These are phyloP conservation scores for Jimgerdemannia flammicorona DNA, from an alignment of 192 early-diverging fungal genomes.

Conservation along the genomic window DNA sequence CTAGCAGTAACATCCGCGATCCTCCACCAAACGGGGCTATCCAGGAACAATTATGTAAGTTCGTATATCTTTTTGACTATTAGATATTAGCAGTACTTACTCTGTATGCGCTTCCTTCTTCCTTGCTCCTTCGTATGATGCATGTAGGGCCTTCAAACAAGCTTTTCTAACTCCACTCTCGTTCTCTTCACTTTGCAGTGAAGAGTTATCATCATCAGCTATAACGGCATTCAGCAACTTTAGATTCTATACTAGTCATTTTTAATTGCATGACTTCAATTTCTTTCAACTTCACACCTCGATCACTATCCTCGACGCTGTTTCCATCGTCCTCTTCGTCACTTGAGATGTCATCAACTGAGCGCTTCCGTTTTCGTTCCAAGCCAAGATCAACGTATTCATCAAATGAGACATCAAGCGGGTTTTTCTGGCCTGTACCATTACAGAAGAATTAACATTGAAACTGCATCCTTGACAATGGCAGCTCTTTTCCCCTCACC, in stretches of 20 bases:
- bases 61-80: slow-evolving; percentile 7
- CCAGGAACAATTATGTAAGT: neutral
- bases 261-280: no score
- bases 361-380: neutral
- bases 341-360: neutral
- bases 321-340: neutral
- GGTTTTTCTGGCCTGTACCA: neutral
- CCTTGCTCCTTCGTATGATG: neutral
- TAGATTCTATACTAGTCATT: no score
- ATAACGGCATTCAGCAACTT: slow-evolving; percentile 13
- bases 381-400: neutral
- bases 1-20: slow-evolving; percentile 10
- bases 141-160: no score
- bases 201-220: neutral
- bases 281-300: no score
- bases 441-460: neutral
- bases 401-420: neutral
- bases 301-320: slow-evolving; percentile 17
- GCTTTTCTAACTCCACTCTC: no score
- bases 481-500: no score
- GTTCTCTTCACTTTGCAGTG: no score
- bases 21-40: neutral
- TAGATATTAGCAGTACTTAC: slow-evolving; percentile 7
- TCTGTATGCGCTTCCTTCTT: neutral
- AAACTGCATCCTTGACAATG: no score